Percentiles rank a stretch among this genome's conserved stretches.
These are phyloP conservation scores for Mycotypha africana DNA, from an alignment of 371 early-diverging fungal genomes.

Conservation along the genomic window DNA sequence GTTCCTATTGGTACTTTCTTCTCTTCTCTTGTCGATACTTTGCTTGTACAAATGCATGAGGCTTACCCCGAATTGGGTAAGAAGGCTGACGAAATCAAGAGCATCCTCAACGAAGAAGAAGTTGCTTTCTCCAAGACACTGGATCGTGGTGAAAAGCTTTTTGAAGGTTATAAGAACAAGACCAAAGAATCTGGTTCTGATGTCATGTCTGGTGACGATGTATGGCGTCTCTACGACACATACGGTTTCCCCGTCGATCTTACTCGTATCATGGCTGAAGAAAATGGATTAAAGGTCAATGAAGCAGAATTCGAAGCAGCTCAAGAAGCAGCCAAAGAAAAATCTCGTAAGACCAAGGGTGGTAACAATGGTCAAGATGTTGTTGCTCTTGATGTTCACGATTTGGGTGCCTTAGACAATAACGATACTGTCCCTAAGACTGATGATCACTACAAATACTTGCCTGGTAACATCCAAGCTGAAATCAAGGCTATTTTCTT, in stretches of 20 bases:
- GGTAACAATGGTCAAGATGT: slow-evolving; percentile 47
- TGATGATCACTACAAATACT: slow-evolving; percentile 91
- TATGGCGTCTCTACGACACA: slow-evolving; percentile 99
- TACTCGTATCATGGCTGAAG: slow-evolving; percentile 97
- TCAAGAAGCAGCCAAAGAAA: slow-evolving; percentile 81
- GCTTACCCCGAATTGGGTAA: slow-evolving; percentile 84
- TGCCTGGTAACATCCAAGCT: slow-evolving; percentile 61
- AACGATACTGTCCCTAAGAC: slow-evolving; percentile 73
- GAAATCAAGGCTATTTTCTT: slow-evolving; percentile 70
- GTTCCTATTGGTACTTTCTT: slow-evolving; percentile 91
- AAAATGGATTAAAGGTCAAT: slow-evolving; percentile 86
- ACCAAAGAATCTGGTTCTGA: slow-evolving; percentile 54
- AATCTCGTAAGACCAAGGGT: slow-evolving; percentile 67
- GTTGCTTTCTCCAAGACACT: slow-evolving; percentile 95
- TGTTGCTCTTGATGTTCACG: slow-evolving; percentile 90
- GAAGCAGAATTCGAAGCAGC: slow-evolving; percentile 81
- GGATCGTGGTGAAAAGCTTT: slow-evolving; percentile 95
- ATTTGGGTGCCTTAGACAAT: slow-evolving; percentile 81
- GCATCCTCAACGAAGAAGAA: slow-evolving; percentile 97
- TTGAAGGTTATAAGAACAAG: slow-evolving; percentile 79
- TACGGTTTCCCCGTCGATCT: slow-evolving; percentile 99
- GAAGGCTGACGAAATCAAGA: slow-evolving; percentile 79
- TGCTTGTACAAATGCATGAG: slow-evolving; percentile 80
- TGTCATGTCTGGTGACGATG: slow-evolving; percentile 85
- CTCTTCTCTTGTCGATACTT: slow-evolving; percentile 84